Evolutionary conservation across 2,329 filamentous ascomycete genomes (phyloP).

Genomic region (Myotisia sp.): DNA sequence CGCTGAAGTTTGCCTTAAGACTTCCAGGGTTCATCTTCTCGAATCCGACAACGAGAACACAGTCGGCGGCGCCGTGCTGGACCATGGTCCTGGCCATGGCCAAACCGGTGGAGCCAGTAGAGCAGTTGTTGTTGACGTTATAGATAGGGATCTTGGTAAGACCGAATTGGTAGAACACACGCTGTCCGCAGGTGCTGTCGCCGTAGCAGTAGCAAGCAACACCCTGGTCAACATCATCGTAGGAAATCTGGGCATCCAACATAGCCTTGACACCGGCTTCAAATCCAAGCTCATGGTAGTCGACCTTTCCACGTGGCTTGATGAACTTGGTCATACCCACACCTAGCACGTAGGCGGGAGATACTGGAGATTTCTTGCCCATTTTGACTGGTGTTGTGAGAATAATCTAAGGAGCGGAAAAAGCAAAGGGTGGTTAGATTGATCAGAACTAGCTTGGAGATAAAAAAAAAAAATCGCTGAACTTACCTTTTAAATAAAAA

Average conservation of each 20-base stretch:
- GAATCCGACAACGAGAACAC: slow-evolving; percentile 82
- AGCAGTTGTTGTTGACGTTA: slow-evolving; percentile 99
- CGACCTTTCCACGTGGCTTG: slow-evolving; percentile 84
- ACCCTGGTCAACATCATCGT: slow-evolving; percentile 89
- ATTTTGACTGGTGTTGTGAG: slow-evolving; percentile 31
- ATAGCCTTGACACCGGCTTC: slow-evolving; percentile 84
- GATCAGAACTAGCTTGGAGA: not conserved
- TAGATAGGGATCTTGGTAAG: slow-evolving; percentile 93
- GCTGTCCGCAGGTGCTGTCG: slow-evolving; percentile 85
- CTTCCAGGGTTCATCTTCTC: slow-evolving; percentile 97
- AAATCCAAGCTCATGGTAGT: slow-evolving; percentile 88
- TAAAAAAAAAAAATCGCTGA: too few species aligned
- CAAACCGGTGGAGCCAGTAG: slow-evolving; percentile 82
- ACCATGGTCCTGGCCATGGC: slow-evolving; percentile 72
- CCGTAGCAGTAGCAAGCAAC: slow-evolving; percentile 98
- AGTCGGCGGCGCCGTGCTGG: slow-evolving; percentile 66
- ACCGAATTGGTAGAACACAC: slow-evolving; percentile 97
- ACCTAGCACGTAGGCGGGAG: slow-evolving; percentile 72
- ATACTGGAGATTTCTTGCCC: slow-evolving; percentile 37
- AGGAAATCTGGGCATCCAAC: slow-evolving; percentile 64
- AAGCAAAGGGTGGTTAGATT: too few species aligned
- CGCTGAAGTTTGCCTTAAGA: slow-evolving; percentile 69
- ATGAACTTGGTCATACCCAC: slow-evolving; percentile 99
- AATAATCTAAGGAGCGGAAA: not conserved
- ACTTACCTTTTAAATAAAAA: too few species aligned